A percentile compares a stretch with the other conserved stretches of the same genome.
These are phyloP conservation scores for Xylaria longipes DNA, from an alignment of 495 filamentous ascomycete genomes.

Conservation along the genomic window DNA sequence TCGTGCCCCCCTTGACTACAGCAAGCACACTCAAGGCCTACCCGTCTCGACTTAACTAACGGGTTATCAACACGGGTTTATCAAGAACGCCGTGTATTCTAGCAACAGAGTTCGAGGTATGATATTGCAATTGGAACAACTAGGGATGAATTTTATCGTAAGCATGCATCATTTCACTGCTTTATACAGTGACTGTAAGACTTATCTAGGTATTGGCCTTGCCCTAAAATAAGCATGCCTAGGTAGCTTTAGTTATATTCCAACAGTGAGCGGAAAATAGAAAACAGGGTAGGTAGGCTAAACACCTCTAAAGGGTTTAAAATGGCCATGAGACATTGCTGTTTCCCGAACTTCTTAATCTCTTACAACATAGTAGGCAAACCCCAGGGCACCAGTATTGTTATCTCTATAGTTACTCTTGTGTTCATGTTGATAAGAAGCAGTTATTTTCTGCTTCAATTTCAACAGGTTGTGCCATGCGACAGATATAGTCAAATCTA, in stretches of 20 bases:
- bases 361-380: neutral
- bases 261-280: neutral
- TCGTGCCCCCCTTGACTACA: too few species aligned
- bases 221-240: too few species aligned
- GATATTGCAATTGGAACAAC: too few species aligned
- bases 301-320: neutral
- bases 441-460: neutral
- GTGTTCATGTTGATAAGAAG: neutral
- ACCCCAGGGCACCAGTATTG: neutral
- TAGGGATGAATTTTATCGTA: too few species aligned
- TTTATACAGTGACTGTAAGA: too few species aligned
- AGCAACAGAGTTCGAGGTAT: too few species aligned
- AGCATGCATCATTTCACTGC: too few species aligned
- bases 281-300: neutral
- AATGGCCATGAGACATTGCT: neutral
- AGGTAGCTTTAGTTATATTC: neutral
- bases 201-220: too few species aligned
- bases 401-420: neutral
- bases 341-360: neutral
- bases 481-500: neutral
- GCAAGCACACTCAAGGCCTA: too few species aligned
- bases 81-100: too few species aligned
- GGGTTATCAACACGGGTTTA: too few species aligned
- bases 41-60: too few species aligned
- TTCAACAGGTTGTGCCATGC: neutral